phyloP scores from a whole-genome alignment of 495 filamentous ascomycete species.

The Aspergillus cavernicola region DNA sequence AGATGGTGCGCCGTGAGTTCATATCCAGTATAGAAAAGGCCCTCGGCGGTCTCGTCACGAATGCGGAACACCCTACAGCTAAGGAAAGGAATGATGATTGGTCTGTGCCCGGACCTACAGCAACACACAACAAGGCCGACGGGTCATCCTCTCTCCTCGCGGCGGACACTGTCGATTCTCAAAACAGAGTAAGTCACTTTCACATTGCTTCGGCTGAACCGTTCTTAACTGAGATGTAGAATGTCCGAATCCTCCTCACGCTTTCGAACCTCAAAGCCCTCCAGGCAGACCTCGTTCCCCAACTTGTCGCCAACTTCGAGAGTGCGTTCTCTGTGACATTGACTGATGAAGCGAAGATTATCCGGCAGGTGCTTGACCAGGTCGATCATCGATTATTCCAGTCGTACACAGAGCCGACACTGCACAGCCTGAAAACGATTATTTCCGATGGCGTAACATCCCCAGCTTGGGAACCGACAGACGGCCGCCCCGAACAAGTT shows the following conservation, averaged over 20 bases:
- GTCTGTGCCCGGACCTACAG: conserved; percentile 29
- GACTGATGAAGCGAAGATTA: conserved; percentile 84
- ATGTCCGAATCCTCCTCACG: conserved; percentile 88
- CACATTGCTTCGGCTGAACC: conserved; percentile 15
- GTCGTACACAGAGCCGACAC: conserved; percentile 76
- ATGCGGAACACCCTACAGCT: conserved; percentile 70
- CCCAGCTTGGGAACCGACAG: conserved; percentile 64
- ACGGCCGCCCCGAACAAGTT: conserved; percentile 66
- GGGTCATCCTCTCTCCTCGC: conserved; percentile 32
- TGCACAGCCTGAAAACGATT: conserved; percentile 55
- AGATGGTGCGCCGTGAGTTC: conserved; percentile 82
- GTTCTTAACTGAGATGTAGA: conserved; percentile 45
- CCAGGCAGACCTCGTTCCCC: conserved; percentile 70
- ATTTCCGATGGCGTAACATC: conserved; percentile 68
- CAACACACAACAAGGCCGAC: conserved; percentile 28
- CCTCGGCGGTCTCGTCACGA: conserved; percentile 91
- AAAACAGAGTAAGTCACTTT: conserved; percentile 60
- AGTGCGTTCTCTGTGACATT: conserved; percentile 83
- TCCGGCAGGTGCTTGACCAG: conserved; percentile 82
- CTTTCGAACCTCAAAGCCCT: conserved; percentile 83
- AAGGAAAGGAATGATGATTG: conserved; percentile 58
- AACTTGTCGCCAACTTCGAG: conserved; percentile 83
- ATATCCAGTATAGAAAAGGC: conserved; percentile 89
- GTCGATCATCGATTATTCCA: conserved; percentile 88
- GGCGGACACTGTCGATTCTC: conserved; percentile 60